A percentile compares a stretch with the other conserved stretches of the same genome.
phyloP scores from a whole-genome alignment of 305 asterid genomes.

The Rubia tinctorum region DNA sequence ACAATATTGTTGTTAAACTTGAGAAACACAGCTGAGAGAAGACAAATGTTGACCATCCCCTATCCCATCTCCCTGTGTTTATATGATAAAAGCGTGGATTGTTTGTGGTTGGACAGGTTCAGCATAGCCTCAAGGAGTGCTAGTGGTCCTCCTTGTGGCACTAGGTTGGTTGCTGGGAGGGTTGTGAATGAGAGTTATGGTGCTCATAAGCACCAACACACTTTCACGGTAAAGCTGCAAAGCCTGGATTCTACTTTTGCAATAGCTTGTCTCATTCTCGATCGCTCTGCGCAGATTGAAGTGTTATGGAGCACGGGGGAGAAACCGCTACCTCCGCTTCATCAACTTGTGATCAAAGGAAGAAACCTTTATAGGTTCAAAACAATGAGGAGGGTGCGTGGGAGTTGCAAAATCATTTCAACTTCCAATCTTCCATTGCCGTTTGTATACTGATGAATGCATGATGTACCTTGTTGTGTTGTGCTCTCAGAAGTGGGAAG shows the following conservation, averaged over 20 bases:
- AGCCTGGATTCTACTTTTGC: background rate
- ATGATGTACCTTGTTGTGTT: conserved; percentile 6
- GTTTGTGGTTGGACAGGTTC: conserved; percentile 48
- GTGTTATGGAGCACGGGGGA: conserved; percentile 92
- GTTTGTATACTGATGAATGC: background rate
- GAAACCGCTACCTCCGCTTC: conserved; percentile 79
- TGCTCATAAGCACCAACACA: conserved; percentile 89
- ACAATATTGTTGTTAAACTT: background rate
- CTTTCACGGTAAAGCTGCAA: conserved; percentile 51
- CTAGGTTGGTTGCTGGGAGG: conserved; percentile 61
- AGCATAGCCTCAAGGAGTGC: conserved; percentile 68
- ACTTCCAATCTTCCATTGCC: background rate
- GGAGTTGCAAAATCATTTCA: conserved; percentile 1
- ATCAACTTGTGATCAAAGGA: conserved; percentile 58
- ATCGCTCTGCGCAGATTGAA: conserved; percentile 56
- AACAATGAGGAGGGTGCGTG: conserved; percentile 71
- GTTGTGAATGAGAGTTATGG: conserved; percentile 92
- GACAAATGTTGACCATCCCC: background rate
- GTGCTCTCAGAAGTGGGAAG: conserved; percentile 57
- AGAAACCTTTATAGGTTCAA: conserved; percentile 78
- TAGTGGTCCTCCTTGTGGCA: conserved; percentile 69
- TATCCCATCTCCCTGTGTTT: background rate
- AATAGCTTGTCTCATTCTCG: background rate
- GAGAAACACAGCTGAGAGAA: too few species aligned
- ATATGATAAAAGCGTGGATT: background rate